Percentiles rank a stretch among this genome's conserved stretches.
These are phyloP conservation scores for Plasmodium gonderi DNA, from an alignment of 169 alveolate species.

Conservation along the genomic window DNA sequence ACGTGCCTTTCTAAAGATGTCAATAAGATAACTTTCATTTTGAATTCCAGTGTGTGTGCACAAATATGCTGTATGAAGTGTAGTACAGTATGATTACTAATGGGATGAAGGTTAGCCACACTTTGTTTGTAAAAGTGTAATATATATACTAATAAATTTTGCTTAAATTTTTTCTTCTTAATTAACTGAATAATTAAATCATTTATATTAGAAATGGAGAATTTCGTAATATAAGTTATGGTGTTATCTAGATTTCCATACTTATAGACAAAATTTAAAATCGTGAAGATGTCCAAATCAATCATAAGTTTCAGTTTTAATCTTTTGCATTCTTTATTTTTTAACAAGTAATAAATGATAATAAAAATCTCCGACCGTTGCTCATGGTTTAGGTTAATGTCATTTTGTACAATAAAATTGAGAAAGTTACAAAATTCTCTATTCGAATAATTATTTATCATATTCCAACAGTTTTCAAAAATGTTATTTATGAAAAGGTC, in stretches of 20 bases:
- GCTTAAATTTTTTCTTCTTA: constrained; percentile 38
- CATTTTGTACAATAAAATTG: constrained; percentile 61
- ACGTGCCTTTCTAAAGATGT: constrained; percentile 38
- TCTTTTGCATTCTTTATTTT: background rate
- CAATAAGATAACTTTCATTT: constrained; percentile 71
- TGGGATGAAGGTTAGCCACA: background rate
- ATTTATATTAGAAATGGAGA: constrained; percentile 12
- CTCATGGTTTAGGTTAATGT: constrained; percentile 14
- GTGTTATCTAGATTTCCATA: background rate
- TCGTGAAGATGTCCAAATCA: constrained; percentile 67
- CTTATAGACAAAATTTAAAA: constrained; percentile 46
- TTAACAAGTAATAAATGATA: background rate
- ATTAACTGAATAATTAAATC: constrained; percentile 12
- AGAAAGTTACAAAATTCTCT: constrained; percentile 71
- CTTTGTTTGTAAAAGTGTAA: constrained; percentile 48
- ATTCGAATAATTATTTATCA: constrained; percentile 10
- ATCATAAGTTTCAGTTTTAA: constrained; percentile 21
- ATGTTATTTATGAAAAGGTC: constrained; percentile 23
- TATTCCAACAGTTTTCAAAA: constrained; percentile 30
- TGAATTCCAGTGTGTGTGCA: constrained; percentile 11
- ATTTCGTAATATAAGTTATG: background rate
- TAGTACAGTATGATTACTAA: background rate
- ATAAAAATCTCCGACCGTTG: background rate
- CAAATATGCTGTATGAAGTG: constrained; percentile 12
- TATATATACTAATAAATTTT: constrained; percentile 30